Evolutionary conservation across 2,329 filamentous ascomycete genomes (phyloP), one percentile per base, ranked within the genome.

Genomic region (Geoglossum cookeanum): DNA sequence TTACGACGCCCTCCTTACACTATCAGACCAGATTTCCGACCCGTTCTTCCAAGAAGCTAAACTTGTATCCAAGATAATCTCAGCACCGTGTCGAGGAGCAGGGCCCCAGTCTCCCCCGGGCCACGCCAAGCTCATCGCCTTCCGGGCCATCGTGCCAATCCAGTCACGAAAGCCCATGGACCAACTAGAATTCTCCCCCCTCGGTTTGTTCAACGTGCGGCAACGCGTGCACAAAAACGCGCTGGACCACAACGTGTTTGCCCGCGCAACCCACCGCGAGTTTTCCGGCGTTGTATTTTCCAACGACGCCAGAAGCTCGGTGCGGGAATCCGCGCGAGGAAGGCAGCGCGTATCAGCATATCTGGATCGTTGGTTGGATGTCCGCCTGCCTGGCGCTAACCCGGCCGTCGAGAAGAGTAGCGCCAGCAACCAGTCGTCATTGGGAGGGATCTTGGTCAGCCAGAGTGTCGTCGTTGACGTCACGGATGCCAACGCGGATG

Each of bases 201-300:
- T 85, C 32, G 76, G 70, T 49, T 80, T 86, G 61, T 85, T 86
- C 70, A 80, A 78, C 61, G 72, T 77, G 5, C 80, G 81, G 58
- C 84, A 87, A 66, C 76, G 83, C 60, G 74, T 79, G 0, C 77
- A 81, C 62, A 71, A 74, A 32, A 74, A 73, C 59, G 72, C 75
- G 35, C 69, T 73, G 0, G 77, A 80, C 61, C 75, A 80, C 49
- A 73, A 78, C 3, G 75, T 74, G 1, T 86, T 87, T 62, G 74
- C 76, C 1, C 75, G 78, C 58, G 74, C 75, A 37, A 73, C 83
- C 1, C 35, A 37, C 13, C 35, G 35, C 35, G 35, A 37, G 35
- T 37, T 37, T 13, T 7, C 35, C 13, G 35, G 13, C 35, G 13
- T 7, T 13, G 7, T 37, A 3, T 7, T 7, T 13, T 37, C 35